A percentile compares a stretch with the other conserved stretches of the same genome.
Conservation (phyloP, 805 yeast species). For the Alloascoidea hylecoeti region DNA sequence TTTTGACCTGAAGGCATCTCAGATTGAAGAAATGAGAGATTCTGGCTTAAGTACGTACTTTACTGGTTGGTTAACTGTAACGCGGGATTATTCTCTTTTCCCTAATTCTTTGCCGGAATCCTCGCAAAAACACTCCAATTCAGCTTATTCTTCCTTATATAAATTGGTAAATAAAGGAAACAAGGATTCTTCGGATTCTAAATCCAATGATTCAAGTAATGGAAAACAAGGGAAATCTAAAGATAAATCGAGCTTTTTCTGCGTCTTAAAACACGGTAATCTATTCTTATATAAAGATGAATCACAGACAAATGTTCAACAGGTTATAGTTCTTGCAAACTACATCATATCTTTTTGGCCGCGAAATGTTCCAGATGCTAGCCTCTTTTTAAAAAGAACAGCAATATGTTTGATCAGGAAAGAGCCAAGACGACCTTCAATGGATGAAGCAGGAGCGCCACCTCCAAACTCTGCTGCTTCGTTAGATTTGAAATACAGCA, state of each 20-base stretch:
- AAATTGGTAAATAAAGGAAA: conserved; percentile 31
- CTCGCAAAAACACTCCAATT: conserved; percentile 10
- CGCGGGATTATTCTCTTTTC: conserved; percentile 55
- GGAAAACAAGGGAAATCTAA: conserved; percentile 4
- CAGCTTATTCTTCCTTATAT: conserved; percentile 49
- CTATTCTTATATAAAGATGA: conserved; percentile 73
- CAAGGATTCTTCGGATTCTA: conserved; percentile 4
- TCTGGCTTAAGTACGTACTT: conserved; percentile 10
- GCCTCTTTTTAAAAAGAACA: conserved; percentile 64
- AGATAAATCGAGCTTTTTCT: conserved; percentile 15
- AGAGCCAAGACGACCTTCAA: conserved; percentile 13
- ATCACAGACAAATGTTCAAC: conserved; percentile 46
- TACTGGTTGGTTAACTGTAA: conserved; percentile 77
- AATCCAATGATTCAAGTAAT: conserved; percentile 4
- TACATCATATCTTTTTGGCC: conserved; percentile 82
- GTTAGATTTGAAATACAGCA: conserved; percentile 3
- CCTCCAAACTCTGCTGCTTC: conserved; percentile 20
- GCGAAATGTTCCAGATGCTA: conserved; percentile 53
- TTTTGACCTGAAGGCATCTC: background rate
- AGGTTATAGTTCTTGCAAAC: conserved; percentile 65
- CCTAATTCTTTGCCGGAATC: conserved; percentile 14
- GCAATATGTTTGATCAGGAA: conserved; percentile 61
- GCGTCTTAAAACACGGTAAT: conserved; percentile 70
- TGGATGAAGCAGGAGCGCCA: conserved; percentile 14
- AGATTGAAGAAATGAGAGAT: background rate